Percentiles rank a stretch among this genome's conserved stretches.
These are phyloP conservation scores for Lactarius pseudohatsudake DNA, from an alignment of 768 basidiomycete genomes.

Conservation along the genomic window DNA sequence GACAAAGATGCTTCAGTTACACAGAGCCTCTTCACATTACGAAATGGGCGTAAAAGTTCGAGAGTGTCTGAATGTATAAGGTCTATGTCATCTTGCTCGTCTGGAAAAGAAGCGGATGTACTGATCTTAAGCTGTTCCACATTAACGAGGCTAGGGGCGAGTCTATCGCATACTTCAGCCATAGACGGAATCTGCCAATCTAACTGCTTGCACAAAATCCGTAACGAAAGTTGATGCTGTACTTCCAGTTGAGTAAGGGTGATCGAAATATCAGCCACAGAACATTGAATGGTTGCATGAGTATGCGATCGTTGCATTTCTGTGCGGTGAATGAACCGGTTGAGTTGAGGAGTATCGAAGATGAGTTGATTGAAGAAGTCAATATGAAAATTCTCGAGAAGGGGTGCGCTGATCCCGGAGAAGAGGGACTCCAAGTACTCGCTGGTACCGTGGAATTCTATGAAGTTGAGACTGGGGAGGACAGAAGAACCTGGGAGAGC, in stretches of 20 bases:
- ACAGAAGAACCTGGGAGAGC: too few species aligned
- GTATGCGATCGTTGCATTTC: neutral
- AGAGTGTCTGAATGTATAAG: neutral
- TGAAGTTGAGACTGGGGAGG: neutral
- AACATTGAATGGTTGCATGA: neutral
- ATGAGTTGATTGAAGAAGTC: slow-evolving; percentile 8
- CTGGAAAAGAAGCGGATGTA: neutral
- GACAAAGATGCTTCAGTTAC: neutral
- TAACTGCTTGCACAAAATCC: neutral
- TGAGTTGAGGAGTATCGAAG: neutral
- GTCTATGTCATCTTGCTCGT: slow-evolving; percentile 1
- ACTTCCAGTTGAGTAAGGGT: slow-evolving; percentile 1
- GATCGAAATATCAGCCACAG: neutral
- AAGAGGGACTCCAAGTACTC: slow-evolving; percentile 15
- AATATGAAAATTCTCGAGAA: neutral
- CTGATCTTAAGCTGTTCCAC: neutral
- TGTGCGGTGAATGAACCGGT: neutral
- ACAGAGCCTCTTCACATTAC: neutral
- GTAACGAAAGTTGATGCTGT: neutral
- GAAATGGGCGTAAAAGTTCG: neutral
- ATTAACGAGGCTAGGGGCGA: neutral
- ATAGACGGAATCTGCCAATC: slow-evolving; percentile 3
- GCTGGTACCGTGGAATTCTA: slow-evolving; percentile 5
- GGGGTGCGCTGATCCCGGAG: neutral
- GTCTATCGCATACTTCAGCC: neutral